Percentiles rank a stretch among this genome's conserved stretches.
Conservation (phyloP, 495 filamentous ascomycete genomes). For the Penicillium ochrochloron region DNA sequence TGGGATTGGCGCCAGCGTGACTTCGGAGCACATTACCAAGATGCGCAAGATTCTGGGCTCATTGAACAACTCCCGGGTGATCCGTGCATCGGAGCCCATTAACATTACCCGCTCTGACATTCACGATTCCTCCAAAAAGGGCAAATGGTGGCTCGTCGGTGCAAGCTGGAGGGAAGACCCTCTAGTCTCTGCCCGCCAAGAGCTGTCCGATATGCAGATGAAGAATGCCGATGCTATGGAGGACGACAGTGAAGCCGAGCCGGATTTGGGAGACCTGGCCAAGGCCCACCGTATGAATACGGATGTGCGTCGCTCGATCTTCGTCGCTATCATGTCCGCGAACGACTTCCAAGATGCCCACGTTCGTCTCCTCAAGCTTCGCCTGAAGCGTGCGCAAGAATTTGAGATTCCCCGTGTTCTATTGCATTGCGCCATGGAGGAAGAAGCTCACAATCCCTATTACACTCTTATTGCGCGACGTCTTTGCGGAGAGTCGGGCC, state of each 20-base stretch:
- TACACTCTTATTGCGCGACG: constrained; percentile 83
- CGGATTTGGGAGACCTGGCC: constrained; percentile 75
- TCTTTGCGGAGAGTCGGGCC: constrained; percentile 66
- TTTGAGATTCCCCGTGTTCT: constrained; percentile 87
- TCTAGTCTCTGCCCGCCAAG: constrained; percentile 44
- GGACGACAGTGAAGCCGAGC: constrained; percentile 57
- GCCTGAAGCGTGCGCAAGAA: constrained; percentile 83
- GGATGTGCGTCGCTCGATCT: constrained; percentile 88
- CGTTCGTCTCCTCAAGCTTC: constrained; percentile 75
- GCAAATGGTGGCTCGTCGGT: constrained; percentile 98
- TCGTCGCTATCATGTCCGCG: constrained; percentile 87
- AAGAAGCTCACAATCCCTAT: constrained; percentile 88
- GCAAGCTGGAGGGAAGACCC: constrained; percentile 76
- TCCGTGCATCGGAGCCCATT: constrained; percentile 80
- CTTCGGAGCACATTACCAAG: constrained; percentile 75
- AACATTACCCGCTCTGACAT: constrained; percentile 81
- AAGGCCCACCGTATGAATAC: constrained; percentile 93
- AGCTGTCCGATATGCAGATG: constrained; percentile 32
- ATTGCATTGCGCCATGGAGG: constrained; percentile 82
- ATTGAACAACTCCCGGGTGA: constrained; percentile 64
- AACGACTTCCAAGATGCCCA: constrained; percentile 84
- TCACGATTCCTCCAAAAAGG: constrained; percentile 76
- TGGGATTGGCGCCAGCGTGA: constrained; percentile 62
- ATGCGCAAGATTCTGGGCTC: constrained; percentile 84
- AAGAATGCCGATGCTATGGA: constrained; percentile 23